These are phyloP conservation scores for Boletellus sp. DNA, from an alignment of 768 basidiomycete species.

Conservation along the genomic window DNA sequence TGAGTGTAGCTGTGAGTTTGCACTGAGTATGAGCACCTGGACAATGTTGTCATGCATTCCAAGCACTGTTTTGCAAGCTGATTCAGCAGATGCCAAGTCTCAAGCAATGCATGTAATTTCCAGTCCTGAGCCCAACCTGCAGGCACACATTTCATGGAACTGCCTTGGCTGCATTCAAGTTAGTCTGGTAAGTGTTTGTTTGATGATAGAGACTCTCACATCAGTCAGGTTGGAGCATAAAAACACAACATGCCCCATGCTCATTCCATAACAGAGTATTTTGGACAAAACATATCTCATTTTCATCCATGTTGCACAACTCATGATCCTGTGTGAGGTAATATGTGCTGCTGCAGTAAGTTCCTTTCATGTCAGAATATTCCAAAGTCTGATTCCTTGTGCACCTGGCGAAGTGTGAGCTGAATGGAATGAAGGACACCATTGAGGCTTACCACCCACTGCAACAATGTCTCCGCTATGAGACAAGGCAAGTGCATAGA, in stretches of 20 bases:
- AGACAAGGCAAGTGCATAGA: background rate
- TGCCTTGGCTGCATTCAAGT: background rate
- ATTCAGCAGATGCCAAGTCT: background rate
- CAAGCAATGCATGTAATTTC: constrained; percentile 8
- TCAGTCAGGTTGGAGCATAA: background rate
- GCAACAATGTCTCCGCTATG: background rate
- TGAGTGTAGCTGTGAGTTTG: background rate
- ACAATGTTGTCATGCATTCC: constrained; percentile 6
- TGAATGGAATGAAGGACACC: background rate
- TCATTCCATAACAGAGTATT: constrained; percentile 9
- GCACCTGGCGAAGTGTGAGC: background rate
- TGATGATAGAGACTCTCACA: constrained; percentile 1
- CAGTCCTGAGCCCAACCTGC: constrained; percentile 4
- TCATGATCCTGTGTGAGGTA: background rate
- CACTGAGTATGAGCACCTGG: constrained; percentile 1
- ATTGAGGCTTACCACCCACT: background rate
- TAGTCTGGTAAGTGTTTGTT: background rate
- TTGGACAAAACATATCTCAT: background rate
- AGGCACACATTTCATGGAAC: constrained; percentile 10
- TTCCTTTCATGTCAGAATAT: background rate
- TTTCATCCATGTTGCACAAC: constrained; percentile 2
- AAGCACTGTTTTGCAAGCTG: background rate
- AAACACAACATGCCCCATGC: constrained; percentile 3
- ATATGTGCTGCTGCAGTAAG: background rate
- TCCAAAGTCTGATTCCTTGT: background rate